Evolutionary conservation across 164 flowering plant species (phyloP), one percentile per base, ranked within the genome.

Genomic region (Piper betle): DNA sequence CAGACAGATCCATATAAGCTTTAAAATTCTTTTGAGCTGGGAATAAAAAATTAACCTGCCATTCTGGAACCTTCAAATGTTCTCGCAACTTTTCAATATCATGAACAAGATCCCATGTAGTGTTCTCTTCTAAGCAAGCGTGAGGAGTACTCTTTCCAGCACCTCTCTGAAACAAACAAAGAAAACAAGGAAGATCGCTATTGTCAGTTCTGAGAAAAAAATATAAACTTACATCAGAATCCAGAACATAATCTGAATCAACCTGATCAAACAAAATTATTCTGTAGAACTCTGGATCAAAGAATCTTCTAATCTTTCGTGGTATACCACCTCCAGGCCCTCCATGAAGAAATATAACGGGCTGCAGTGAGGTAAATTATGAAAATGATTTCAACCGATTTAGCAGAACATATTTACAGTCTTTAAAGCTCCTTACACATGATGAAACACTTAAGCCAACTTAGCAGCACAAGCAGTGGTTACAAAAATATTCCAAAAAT

Each of bases 121-220:
- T 94, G 77, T 94, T 94, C 10, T 94, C 84, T 61, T 68, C 95
- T 83, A 94, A 78, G 78, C 97, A 90, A 62, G 96, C 97, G 81
- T 90, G 99, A n/a, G 97, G 99, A 18, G 84, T 88, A 69, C 99
- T 94, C 75, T 79, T 88, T 61, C 99, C 99, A 19, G 99, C 87
- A 72, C 99, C 99, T 72, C 99, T 69, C 99, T 94, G 77, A 17
- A 69, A 59, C 10, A 4, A 55, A 33, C 12, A 6, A 17, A 39
- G 64, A 61, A 54, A n/a, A 58, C 25, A 12, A 55, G 33, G 39
- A 3, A 46, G 15, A 9, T 46, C 15, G 10, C 10, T 10, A 6
- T 10, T 46, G 6, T 46, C 50, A 9, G 11, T 6, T 46, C 1
- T 46, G 12, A 2, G 50, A 46, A 46, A 25, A 25, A 25, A 46